Evolutionary conservation across 2,329 filamentous ascomycete genomes (phyloP).

Genomic region (Colletotrichum plurivorum): DNA sequence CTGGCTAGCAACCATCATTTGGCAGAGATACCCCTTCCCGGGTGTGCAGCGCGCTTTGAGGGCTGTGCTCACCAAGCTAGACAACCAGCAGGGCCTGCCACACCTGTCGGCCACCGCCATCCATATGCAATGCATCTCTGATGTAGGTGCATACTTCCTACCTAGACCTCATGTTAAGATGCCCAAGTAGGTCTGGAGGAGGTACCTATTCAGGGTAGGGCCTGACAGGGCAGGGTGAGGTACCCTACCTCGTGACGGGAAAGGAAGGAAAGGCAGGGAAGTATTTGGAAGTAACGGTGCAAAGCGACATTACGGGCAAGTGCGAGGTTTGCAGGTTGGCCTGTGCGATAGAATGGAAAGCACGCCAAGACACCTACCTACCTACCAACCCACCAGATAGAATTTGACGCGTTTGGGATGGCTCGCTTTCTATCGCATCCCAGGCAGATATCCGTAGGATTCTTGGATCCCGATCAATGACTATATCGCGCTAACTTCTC

Average conservation of each 20-base stretch:
- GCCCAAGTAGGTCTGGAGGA: too few relatives aligned
- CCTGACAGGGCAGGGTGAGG: too few relatives aligned
- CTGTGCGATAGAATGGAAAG: too few relatives aligned
- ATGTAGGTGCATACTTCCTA: neutral
- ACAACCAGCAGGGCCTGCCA: conserved; percentile 10
- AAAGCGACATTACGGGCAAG: conserved; percentile 7
- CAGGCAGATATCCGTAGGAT: too few relatives aligned
- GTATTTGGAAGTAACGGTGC: neutral
- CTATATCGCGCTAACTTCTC: conserved; percentile 3
- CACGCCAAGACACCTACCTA: neutral
- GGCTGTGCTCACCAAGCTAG: conserved; percentile 1
- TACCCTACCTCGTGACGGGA: too few relatives aligned
- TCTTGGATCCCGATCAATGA: conserved; percentile 2
- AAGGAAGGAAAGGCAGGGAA: too few relatives aligned
- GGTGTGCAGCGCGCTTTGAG: conserved; percentile 1
- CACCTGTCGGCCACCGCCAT: neutral
- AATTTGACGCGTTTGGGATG: neutral
- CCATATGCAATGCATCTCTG: neutral
- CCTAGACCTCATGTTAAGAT: neutral
- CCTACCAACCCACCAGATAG: neutral
- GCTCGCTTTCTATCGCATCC: too few relatives aligned
- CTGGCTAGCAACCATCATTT: neutral
- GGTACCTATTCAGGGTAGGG: too few relatives aligned
- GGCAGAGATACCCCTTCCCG: neutral
- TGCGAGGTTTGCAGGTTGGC: neutral